Percentiles rank a stretch among this genome's conserved stretches.
Evolutionary conservation across 768 basidiomycete species (phyloP).

Genomic region (Candolleomyces eurysporus): DNA sequence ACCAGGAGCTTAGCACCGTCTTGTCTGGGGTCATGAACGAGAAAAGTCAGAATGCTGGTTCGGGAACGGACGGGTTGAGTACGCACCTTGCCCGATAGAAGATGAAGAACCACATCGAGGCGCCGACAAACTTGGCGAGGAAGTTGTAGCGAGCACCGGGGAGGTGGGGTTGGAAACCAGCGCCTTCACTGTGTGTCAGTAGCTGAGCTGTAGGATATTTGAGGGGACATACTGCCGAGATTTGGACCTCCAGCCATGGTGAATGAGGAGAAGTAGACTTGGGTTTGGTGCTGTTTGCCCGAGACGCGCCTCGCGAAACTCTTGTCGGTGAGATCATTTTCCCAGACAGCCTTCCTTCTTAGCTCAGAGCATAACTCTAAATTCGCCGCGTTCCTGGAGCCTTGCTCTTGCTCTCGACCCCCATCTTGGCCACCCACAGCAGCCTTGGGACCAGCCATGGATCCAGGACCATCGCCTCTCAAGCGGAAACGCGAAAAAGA

Average conservation of each 20-base stretch:
- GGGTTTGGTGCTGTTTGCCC: slow-evolving; percentile 34
- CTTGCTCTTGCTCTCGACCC: slow-evolving; percentile 8
- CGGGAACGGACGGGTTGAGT: neutral
- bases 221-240: slow-evolving; percentile 21
- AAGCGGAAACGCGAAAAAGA: slow-evolving; percentile 40
- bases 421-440: neutral
- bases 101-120: slow-evolving; percentile 98
- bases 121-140: slow-evolving; percentile 83
- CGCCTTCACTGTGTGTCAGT: slow-evolving; percentile 32
- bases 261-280: slow-evolving; percentile 8
- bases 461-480: slow-evolving; percentile 28
- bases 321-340: slow-evolving; percentile 1
- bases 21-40: slow-evolving; percentile 42
- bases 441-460: neutral
- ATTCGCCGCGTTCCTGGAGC: neutral
- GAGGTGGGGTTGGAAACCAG: slow-evolving; percentile 88
- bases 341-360: slow-evolving; percentile 1
- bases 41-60: neutral
- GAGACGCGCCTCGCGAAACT: slow-evolving; percentile 15
- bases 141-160: slow-evolving; percentile 75
- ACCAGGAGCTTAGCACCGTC: slow-evolving; percentile 77
- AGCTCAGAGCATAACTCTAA: neutral
- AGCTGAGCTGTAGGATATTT: neutral
- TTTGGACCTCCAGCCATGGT: slow-evolving; percentile 42
- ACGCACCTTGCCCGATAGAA: slow-evolving; percentile 92